Evolutionary conservation across 306 rosid species (phyloP), one percentile per base, ranked within the genome.

Genomic region (Cucumis hystrix): DNA sequence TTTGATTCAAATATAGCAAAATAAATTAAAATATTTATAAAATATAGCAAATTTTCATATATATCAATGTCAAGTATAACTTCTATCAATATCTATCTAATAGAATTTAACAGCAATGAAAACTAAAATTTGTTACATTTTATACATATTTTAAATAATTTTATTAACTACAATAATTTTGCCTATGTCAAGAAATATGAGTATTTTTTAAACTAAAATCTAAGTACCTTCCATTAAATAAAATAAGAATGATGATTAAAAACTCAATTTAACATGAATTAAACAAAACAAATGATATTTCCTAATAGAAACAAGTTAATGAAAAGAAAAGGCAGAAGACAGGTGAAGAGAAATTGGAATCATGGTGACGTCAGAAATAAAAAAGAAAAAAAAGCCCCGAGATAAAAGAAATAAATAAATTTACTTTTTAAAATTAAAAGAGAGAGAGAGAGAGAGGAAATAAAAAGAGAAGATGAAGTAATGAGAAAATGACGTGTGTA

Each of bases 21-120:
- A 33, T 33, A 5, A 4, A 3, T 0, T 33, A 33, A 33, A 33
- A 33, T 3, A 33, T 33, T 33, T 33, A 3, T 4, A 33, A 33
- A 33, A 2, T 33, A 33, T 33, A 33, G 37, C 37, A 33, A 33
- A 33, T 3, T 33, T 33, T 33, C 3, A 33, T 0, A 33, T 33
- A 3, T 3, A 33, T 4, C 37, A 0, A 0, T 0, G 5, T 33
- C 0, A 33, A 33, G 0, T 33, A 33, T 4, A 2, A 33, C 37
- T 33, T 33, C 0, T 33, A 33, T 33, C 5, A 33, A 33, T 33
- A 4, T 33, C 5, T 4, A 33, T 3, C 0, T 33, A 3, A 33
- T 33, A 33, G 5, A 33, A 3, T 33, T 4, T 33, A 33, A 33
- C 3, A 3, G 30, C 2, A 2, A 28, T 28, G 30, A 2, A 28